Evolutionary conservation across 208 protist species (phyloP).

Genomic region (Trypanosoma scelopori): DNA sequence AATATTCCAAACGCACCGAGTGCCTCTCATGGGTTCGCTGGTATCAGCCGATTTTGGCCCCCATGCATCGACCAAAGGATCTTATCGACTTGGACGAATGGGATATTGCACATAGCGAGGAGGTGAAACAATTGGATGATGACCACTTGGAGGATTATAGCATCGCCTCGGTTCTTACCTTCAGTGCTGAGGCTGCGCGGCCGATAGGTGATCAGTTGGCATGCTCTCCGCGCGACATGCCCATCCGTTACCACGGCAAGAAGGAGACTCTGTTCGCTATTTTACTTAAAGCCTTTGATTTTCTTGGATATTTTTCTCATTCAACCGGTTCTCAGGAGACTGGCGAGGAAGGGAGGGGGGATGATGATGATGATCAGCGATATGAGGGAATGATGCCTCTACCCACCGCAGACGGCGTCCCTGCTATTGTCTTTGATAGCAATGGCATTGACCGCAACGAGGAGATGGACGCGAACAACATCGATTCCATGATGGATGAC

Average conservation of each 20-base stretch:
- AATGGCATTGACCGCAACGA: constrained; percentile 1
- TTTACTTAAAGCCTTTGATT: constrained; percentile 85
- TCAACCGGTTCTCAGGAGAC: constrained; percentile 24
- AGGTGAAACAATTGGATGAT: constrained; percentile 37
- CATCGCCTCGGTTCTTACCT: constrained; percentile 52
- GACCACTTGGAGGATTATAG: constrained; percentile 50
- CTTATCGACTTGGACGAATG: constrained; percentile 84
- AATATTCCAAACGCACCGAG: constrained; percentile 37
- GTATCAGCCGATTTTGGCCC: constrained; percentile 61
- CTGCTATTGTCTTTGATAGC: neutral
- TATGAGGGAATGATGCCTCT: neutral
- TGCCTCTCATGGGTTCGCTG: constrained; percentile 83
- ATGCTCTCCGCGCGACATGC: constrained; percentile 9
- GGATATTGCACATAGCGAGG: constrained; percentile 37
- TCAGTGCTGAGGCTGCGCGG: constrained; percentile 28
- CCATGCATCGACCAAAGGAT: constrained; percentile 36
- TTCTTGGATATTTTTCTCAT: constrained; percentile 90
- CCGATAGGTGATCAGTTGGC: constrained; percentile 17
- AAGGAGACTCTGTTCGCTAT: constrained; percentile 82
- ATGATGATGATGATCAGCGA: constrained; percentile 3
- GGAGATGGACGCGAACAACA: neutral
- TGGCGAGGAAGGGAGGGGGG: constrained; percentile 8
- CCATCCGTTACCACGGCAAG: constrained; percentile 49
- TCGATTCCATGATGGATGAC: constrained; percentile 3
- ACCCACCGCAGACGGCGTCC: neutral